Percentiles rank a stretch among this genome's conserved stretches.
Evolutionary conservation across 305 asterid genomes (phyloP).

Genomic region (Fraxinus velutina): DNA sequence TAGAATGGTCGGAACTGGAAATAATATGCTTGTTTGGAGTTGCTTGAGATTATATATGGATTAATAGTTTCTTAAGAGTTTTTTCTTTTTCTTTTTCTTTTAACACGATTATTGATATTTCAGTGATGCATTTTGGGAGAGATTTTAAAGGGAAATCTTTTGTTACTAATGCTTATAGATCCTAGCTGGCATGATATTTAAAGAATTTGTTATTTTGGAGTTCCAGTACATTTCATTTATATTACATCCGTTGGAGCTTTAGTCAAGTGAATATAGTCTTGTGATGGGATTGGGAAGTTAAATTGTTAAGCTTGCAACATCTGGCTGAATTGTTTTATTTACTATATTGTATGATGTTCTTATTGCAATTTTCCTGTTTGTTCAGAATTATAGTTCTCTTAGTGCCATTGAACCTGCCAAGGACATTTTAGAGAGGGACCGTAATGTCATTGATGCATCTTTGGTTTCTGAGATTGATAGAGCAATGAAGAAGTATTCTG

Average conservation of each 20-base stretch:
- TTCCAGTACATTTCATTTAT: background rate
- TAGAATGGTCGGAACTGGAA: background rate
- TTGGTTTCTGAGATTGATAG: conserved; percentile 74
- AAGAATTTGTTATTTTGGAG: background rate
- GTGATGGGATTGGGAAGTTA: background rate
- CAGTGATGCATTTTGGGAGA: background rate
- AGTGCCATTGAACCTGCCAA: conserved; percentile 35
- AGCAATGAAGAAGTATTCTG: conserved; percentile 71
- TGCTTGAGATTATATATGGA: background rate
- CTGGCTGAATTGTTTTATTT: background rate
- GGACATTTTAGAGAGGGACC: conserved; percentile 39
- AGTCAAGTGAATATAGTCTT: background rate
- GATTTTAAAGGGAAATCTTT: background rate
- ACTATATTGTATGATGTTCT: background rate
- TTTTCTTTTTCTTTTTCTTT: background rate
- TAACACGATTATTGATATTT: background rate
- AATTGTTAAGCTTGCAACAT: background rate
- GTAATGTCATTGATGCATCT: conserved; percentile 31
- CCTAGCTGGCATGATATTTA: background rate
- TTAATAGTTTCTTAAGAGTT: background rate
- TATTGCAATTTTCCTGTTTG: background rate
- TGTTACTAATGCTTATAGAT: background rate
- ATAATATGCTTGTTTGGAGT: background rate
- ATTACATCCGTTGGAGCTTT: background rate
- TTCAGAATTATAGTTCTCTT: conserved; percentile 42